phyloP scores from a whole-genome alignment of 1,284 basidiomycete genomes.

The Amylostereum chailletii region DNA sequence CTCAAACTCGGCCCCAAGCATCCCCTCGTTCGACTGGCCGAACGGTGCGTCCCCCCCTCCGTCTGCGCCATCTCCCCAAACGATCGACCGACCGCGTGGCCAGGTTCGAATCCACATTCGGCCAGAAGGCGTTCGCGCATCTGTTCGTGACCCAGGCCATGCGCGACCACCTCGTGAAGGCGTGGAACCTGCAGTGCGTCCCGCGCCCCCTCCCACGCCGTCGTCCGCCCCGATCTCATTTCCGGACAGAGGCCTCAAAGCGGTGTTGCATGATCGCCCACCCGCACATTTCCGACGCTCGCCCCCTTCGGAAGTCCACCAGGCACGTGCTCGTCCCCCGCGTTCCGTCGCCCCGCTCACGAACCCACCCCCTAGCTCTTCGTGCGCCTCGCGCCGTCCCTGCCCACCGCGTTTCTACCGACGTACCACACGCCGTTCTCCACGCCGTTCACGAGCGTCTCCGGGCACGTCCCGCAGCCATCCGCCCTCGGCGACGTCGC shows the following conservation, averaged over 20 bases:
- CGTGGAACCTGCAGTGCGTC: conserved; percentile 75
- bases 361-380: conserved; percentile 37
- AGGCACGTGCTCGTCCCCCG: conserved; percentile 35
- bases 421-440: conserved; percentile 40
- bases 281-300: conserved; percentile 73
- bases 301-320: conserved; percentile 63
- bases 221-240: conserved; percentile 7
- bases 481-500: conserved; percentile 13
- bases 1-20: conserved; percentile 68
- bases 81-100: background rate
- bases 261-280: conserved; percentile 83
- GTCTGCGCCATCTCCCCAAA: background rate
- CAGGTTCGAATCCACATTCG: conserved; percentile 81
- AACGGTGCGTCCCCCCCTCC: conserved; percentile 39
- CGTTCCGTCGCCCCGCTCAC: conserved; percentile 17
- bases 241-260: conserved; percentile 57
- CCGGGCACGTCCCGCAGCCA: conserved; percentile 2
- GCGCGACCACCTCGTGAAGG: conserved; percentile 57
- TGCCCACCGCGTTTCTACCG: conserved; percentile 35
- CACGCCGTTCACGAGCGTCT: conserved; percentile 49
- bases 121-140: conserved; percentile 77
- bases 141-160: conserved; percentile 92
- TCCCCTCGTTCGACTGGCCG: conserved; percentile 66
- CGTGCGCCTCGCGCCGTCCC: conserved; percentile 33
- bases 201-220: conserved; percentile 4